Evolutionary conservation across 345 rosid genomes (phyloP), one percentile per base, ranked within the genome.

Genomic region (Tarenaya hassleriana): DNA sequence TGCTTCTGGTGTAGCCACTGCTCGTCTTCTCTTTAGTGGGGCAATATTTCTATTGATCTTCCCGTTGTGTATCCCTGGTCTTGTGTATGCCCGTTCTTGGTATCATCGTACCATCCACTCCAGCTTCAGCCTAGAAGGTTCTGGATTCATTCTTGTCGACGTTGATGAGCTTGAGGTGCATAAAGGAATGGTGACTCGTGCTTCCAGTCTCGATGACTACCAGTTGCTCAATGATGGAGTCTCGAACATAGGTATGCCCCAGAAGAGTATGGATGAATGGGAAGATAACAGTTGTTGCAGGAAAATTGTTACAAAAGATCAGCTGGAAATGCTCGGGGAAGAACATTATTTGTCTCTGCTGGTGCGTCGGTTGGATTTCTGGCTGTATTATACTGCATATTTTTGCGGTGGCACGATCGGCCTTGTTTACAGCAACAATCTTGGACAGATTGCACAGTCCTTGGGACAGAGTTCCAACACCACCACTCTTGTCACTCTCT

Each of bases 331-430:
- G 56, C 81, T 92, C 5, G 98, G 96, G 3, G 74, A 74, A 54
- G 98, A 92, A 72, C 96, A 88, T 61, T 34, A 83, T 8, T 78
- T 73, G 3, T 0, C 32, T 9, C 17, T 75, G 58, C 90, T 92
- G 5, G 61, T 92, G 38, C 58, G 76, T 10, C 77, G 95, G 66
- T 33, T 81, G 52, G 98, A 92, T 64, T 92, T 92, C 44, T 88
- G 96, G 98, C 73, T 92, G 9, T 92, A 92, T 59, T 92, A 76
- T 62, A 4, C 74, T 10, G 82, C 94, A 1, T 88, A 92, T 34
- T 77, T 92, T 61, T 92, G 96, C 31, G 98, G 98, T 7, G 96
- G 98, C 4, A 81, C 98, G 21, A 88, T 92, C 52, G 98, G 96
- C 10, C 96, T 92, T 20, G 96, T 88, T 16, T 92, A 88, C 59